Evolutionary conservation across 192 early-diverging fungal species (phyloP).

Genomic region (Allomyces macrogynus): DNA sequence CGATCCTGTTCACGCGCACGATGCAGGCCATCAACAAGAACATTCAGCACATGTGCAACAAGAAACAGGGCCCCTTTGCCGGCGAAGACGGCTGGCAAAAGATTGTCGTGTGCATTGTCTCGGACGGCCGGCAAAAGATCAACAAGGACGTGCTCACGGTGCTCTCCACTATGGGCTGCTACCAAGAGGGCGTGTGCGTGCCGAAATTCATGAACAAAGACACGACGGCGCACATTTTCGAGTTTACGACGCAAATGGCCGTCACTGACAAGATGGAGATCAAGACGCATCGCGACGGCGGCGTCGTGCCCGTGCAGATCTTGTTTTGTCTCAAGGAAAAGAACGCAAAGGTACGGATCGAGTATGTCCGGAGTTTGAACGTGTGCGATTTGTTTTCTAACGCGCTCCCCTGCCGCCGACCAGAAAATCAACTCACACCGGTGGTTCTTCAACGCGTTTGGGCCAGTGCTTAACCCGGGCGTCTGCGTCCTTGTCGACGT

Average conservation of each 20-base stretch:
- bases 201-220: conserved; percentile 33
- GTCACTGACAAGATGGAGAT: conserved; percentile 28
- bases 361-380: conserved; percentile 27
- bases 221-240: conserved; percentile 47
- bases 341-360: conserved; percentile 88
- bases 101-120: conserved; percentile 53
- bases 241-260: conserved; percentile 34
- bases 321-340: conserved; percentile 72
- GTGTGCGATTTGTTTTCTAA: conserved; percentile 11
- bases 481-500: conserved; percentile 49
- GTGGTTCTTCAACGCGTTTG: conserved; percentile 43
- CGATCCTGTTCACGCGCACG: conserved; percentile 70
- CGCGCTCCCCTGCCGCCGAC: conserved; percentile 26
- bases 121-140: conserved; percentile 54
- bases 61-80: conserved; percentile 39
- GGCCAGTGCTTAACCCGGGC: conserved; percentile 30
- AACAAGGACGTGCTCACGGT: conserved; percentile 38
- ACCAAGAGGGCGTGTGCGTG: conserved; percentile 51
- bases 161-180: conserved; percentile 52
- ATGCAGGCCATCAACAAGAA: conserved; percentile 77
- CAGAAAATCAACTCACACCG: conserved; percentile 39
- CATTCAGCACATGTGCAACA: conserved; percentile 53
- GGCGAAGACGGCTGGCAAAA: conserved; percentile 57
- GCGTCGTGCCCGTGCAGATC: conserved; percentile 44
- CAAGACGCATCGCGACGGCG: conserved; percentile 21